Evolutionary conservation across 164 flowering plant genomes (phyloP).

Genomic region (Tetracentron sinense): DNA sequence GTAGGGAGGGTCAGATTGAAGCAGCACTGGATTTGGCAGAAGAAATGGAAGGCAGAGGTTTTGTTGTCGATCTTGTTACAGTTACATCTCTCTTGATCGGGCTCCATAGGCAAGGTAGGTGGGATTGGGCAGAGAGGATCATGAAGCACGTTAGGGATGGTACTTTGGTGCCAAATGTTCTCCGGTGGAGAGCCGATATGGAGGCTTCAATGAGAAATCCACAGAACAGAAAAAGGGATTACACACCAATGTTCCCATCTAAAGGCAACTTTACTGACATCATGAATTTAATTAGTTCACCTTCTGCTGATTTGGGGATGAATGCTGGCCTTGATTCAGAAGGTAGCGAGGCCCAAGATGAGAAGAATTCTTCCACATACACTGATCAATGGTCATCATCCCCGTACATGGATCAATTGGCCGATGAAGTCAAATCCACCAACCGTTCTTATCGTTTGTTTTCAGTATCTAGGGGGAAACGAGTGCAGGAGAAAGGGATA

Average conservation of each 20-base stretch:
- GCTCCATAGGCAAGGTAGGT: conserved; percentile 60
- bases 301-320: conserved; percentile 7
- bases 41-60: conserved; percentile 88
- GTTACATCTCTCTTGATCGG: conserved; percentile 67
- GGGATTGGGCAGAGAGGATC: conserved; percentile 73
- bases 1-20: conserved; percentile 60
- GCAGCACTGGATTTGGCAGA: conserved; percentile 66
- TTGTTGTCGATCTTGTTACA: conserved; percentile 78
- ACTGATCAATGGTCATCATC: conserved; percentile 76
- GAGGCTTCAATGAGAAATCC: conserved; percentile 51
- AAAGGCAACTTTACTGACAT: conserved; percentile 48
- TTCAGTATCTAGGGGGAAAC: conserved; percentile 40
- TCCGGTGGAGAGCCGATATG: conserved; percentile 67
- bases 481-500: conserved; percentile 51
- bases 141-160: conserved; percentile 75
- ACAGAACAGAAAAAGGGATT: conserved; percentile 55
- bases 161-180: conserved; percentile 47
- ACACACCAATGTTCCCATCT: conserved; percentile 62
- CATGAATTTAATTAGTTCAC: conserved; percentile 29
- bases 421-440: conserved; percentile 29
- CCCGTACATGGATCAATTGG: conserved; percentile 73
- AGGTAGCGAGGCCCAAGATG: conserved; percentile 11
- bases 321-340: conserved; percentile 17
- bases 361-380: conserved; percentile 12
- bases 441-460: conserved; percentile 25